Conservation (phyloP, 257 asterid species). For the Jaltomata sinuosa region DNA sequence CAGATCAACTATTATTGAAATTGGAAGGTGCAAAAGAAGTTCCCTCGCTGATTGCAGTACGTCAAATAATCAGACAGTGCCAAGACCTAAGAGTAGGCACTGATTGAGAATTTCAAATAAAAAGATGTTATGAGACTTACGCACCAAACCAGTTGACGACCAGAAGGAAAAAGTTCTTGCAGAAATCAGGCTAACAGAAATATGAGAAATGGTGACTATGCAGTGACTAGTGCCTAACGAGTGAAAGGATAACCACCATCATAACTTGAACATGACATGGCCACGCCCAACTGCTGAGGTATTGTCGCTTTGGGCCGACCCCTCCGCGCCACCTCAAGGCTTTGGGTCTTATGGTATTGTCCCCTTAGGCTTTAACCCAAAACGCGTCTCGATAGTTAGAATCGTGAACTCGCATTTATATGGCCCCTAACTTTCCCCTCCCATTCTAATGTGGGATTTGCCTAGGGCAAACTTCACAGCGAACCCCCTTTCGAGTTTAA, state of each 20-base stretch:
- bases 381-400: not conserved
- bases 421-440: not conserved
- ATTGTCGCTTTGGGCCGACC: not conserved
- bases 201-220: not conserved
- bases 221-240: not conserved
- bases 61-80: not conserved
- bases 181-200: not conserved
- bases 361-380: not conserved
- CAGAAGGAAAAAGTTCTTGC: not conserved
- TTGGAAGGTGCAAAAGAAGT: not conserved
- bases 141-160: not conserved
- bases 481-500: not conserved
- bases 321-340: not conserved
- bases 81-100: not conserved
- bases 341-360: not conserved
- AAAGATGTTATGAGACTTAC: not conserved
- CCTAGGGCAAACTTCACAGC: not conserved
- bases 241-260: not conserved
- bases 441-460: not conserved
- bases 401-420: not conserved
- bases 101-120: not conserved
- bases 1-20: not conserved
- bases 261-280: not conserved
- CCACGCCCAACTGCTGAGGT: not conserved
- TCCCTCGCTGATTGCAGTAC: not conserved